phyloP scores from a whole-genome alignment of 2,329 filamentous ascomycete genomes.

The Cephalotrichum gorgonifer region DNA sequence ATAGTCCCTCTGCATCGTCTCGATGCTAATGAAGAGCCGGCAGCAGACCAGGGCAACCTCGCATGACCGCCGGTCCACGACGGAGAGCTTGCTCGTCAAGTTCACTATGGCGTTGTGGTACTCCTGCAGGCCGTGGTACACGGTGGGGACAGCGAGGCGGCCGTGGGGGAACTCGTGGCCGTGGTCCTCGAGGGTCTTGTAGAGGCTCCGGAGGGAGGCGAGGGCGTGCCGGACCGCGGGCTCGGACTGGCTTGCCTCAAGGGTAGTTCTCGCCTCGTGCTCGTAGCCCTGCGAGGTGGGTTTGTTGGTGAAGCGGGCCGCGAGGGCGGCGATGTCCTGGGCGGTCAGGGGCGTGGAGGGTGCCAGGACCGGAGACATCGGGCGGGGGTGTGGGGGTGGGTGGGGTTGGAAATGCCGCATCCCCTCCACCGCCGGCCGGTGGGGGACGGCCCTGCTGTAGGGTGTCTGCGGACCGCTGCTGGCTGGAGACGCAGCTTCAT shows the following conservation, averaged over 20 bases:
- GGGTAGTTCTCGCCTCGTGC: conserved; percentile 26
- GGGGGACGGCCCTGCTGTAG: neutral
- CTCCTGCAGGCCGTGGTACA: conserved; percentile 28
- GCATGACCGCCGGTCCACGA: conserved; percentile 12
- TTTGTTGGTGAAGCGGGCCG: conserved; percentile 29
- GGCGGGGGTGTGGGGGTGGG: neutral
- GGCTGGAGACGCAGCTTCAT: too few species aligned
- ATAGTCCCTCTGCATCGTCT: conserved; percentile 29
- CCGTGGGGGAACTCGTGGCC: conserved; percentile 14
- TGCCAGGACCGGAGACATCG: neutral
- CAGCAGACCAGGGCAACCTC: conserved; percentile 33
- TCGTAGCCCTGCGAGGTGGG: conserved; percentile 26
- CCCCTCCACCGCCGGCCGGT: neutral
- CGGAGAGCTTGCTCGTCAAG: conserved; percentile 26
- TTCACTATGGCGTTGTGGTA: conserved; percentile 29
- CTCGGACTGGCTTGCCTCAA: conserved; percentile 25
- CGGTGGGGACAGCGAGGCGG: conserved; percentile 16
- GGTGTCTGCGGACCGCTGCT: neutral
- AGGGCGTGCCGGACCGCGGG: conserved; percentile 26
- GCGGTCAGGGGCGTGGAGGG: conserved; percentile 6
- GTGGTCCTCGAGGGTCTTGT: conserved; percentile 25
- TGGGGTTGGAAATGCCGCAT: neutral
- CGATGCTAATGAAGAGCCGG: conserved; percentile 35
- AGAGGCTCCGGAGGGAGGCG: conserved; percentile 26
- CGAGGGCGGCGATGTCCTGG: conserved; percentile 22